These are phyloP conservation scores for Rickenella mellea DNA, from an alignment of 768 basidiomycete genomes.

Conservation along the genomic window DNA sequence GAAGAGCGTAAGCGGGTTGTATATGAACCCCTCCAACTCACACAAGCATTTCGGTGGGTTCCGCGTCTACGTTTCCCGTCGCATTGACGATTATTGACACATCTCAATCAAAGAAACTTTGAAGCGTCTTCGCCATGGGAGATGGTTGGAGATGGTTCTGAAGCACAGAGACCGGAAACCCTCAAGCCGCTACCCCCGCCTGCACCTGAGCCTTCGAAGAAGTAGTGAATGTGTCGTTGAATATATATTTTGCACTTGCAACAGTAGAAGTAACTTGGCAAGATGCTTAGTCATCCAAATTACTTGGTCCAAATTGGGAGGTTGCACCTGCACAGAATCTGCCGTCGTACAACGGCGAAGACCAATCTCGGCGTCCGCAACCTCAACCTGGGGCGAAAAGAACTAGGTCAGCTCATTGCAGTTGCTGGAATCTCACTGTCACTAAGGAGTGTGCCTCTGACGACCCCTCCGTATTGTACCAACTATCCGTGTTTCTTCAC, in stretches of 20 bases:
- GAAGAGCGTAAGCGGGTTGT: constrained; percentile 96
- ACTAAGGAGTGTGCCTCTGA: too few species aligned
- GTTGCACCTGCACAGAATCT: too few species aligned
- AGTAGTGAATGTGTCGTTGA: constrained; percentile 46
- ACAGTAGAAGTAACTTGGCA: too few species aligned
- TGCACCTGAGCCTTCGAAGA: constrained; percentile 63
- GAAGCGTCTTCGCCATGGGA: constrained; percentile 93
- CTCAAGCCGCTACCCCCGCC: constrained; percentile 72
- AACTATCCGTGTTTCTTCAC: too few species aligned
- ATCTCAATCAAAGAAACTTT: constrained; percentile 61
- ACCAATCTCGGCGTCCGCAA: too few species aligned
- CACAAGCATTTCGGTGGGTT: constrained; percentile 90
- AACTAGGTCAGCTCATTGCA: too few species aligned
- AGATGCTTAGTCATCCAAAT: too few species aligned
- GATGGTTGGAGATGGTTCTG: constrained; percentile 67
- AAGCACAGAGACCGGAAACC: constrained; percentile 51
- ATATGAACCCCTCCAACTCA: constrained; percentile 94
- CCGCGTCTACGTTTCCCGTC: neutral
- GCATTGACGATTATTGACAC: neutral
- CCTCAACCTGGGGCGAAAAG: too few species aligned
- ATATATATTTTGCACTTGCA: constrained; percentile 4
- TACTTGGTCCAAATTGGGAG: too few species aligned
- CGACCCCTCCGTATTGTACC: too few species aligned
- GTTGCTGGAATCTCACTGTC: too few species aligned
- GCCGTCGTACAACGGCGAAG: too few species aligned